Percentiles rank a stretch among this genome's conserved stretches.
phyloP scores from a whole-genome alignment of 306 rosid genomes.

The Cicer yamashitae region DNA sequence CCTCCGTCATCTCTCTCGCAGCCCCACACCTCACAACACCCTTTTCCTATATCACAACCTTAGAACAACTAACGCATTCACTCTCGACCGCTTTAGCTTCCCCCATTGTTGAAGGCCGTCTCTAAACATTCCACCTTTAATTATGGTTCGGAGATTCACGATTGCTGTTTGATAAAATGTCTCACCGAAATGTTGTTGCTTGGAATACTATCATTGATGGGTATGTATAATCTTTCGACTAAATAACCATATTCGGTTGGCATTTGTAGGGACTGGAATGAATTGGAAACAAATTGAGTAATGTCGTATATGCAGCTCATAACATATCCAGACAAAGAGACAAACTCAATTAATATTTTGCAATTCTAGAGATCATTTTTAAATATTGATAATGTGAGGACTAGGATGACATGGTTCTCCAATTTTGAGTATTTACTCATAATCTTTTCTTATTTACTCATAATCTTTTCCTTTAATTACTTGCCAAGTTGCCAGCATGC shows the following conservation, averaged over 20 bases:
- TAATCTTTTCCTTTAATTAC: background rate
- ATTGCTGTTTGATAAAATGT: constrained; percentile 83
- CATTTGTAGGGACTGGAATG: no score
- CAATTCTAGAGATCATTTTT: no score
- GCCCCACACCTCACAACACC: constrained; percentile 55
- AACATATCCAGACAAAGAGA: no score
- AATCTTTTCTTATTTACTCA: no score
- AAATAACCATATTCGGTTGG: no score
- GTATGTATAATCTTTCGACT: constrained; percentile 54
- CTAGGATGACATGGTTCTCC: no score
- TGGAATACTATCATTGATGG: constrained; percentile 90
- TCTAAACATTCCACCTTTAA: constrained; percentile 53
- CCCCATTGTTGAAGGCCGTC: constrained; percentile 79
- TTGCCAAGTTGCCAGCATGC: background rate
- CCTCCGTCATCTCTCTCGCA: constrained; percentile 67
- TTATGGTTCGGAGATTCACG: constrained; percentile 75
- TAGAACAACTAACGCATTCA: constrained; percentile 52
- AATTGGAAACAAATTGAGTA: no score
- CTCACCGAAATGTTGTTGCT: constrained; percentile 68
- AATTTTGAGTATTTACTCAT: no score
- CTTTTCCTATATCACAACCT: constrained; percentile 63
- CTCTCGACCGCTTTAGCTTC: constrained; percentile 68
- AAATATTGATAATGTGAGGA: no score
- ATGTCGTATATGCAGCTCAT: no score
- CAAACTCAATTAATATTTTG: no score